Evolutionary conservation across 164 flowering plant species (phyloP).

Genomic region (Aristolochia californica): DNA sequence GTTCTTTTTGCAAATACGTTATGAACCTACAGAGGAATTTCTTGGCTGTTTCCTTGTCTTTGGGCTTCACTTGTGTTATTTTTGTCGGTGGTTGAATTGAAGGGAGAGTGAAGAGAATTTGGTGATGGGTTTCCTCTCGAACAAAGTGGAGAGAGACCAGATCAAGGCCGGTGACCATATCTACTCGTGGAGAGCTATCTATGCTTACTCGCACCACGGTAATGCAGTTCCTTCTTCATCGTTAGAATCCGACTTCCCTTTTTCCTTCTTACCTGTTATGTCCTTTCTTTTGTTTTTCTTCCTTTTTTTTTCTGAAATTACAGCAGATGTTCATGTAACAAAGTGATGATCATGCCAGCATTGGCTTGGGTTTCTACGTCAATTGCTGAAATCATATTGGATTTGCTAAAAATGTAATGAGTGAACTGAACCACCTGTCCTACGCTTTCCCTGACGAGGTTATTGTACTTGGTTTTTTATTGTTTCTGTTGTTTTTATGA

Average conservation of each 20-base stretch:
- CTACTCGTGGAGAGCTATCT: slow-evolving; percentile 87
- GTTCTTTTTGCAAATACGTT: too few species aligned
- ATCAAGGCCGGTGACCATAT: slow-evolving; percentile 89
- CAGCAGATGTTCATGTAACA: neutral
- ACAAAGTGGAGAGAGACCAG: slow-evolving; percentile 61
- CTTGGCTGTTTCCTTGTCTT: too few species aligned
- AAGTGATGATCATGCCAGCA: too few species aligned
- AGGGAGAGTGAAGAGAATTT: neutral
- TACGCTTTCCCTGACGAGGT: too few species aligned
- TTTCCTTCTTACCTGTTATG: neutral
- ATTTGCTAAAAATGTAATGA: too few species aligned
- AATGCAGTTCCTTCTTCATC: neutral
- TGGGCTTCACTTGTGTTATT: neutral
- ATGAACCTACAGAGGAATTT: too few species aligned
- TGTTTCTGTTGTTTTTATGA: too few species aligned
- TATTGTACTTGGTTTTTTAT: too few species aligned
- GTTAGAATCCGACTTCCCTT: neutral
- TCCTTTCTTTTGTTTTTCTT: too few species aligned
- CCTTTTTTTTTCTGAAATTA: neutral
- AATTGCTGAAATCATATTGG: too few species aligned
- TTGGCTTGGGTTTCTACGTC: too few species aligned
- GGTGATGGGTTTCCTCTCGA: slow-evolving; percentile 69
- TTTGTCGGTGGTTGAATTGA: neutral
- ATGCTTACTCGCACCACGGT: slow-evolving; percentile 97
- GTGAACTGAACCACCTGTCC: too few species aligned